These are phyloP conservation scores for Thelonectria rubi DNA, from an alignment of 2,329 filamentous ascomycete species.

Conservation along the genomic window DNA sequence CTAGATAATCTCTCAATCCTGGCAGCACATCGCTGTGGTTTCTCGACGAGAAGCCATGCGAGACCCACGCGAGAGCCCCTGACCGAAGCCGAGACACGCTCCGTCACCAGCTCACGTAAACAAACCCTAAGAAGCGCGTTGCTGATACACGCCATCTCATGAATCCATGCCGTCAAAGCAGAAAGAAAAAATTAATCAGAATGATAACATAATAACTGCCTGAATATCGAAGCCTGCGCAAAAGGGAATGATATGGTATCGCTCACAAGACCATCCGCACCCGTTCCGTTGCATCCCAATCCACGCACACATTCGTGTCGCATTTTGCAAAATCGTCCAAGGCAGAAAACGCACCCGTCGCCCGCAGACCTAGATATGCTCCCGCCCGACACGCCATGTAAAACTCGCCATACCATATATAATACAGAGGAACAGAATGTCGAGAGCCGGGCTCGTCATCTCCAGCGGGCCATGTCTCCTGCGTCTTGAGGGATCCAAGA, in stretches of 20 bases:
- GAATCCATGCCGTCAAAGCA: not conserved
- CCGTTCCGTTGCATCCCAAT: constrained; percentile 22
- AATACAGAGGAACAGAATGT: constrained; percentile 39
- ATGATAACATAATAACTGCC: constrained; percentile 3
- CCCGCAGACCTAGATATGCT: constrained; percentile 29
- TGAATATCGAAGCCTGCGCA: constrained; percentile 18
- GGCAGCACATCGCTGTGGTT: not conserved
- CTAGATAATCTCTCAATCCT: not conserved
- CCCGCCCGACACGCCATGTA: constrained; percentile 31
- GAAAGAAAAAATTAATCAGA: not conserved
- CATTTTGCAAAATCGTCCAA: constrained; percentile 17
- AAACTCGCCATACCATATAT: constrained; percentile 35
- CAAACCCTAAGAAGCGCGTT: constrained; percentile 40
- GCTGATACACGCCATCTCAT: constrained; percentile 16
- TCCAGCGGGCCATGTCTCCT: constrained; percentile 28
- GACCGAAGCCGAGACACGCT: constrained; percentile 35
- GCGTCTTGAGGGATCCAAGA: constrained; percentile 33
- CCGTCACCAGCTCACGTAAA: constrained; percentile 35
- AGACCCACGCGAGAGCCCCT: constrained; percentile 38
- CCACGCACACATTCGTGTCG: constrained; percentile 29
- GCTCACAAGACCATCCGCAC: constrained; percentile 9
- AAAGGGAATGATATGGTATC: constrained; percentile 38
- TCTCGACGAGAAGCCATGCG: constrained; percentile 6
- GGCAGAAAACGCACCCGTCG: constrained; percentile 15
- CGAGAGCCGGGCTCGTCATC: constrained; percentile 32